Evolutionary conservation across 192 early-diverging fungal species (phyloP).

Genomic region (Jimgerdemannia flammicorona): DNA sequence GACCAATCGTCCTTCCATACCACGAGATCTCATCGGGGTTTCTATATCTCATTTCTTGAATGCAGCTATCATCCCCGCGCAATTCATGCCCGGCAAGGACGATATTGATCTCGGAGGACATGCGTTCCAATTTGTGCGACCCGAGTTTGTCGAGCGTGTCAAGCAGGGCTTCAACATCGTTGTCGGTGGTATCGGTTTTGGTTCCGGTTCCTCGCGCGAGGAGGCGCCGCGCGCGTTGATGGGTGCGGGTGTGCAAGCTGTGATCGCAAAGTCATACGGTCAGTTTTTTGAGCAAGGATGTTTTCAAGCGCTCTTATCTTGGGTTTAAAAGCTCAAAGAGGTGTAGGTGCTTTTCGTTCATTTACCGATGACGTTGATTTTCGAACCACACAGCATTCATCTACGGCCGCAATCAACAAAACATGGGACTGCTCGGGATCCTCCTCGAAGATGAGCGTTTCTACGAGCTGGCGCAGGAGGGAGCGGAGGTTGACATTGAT

Average conservation of each 20-base stretch:
- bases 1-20: too few species aligned
- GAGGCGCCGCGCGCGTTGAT: slow-evolving; percentile 75
- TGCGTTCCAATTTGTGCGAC: slow-evolving; percentile 70
- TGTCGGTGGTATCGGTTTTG: slow-evolving; percentile 70
- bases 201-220: slow-evolving; percentile 74
- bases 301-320: too few species aligned
- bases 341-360: too few species aligned
- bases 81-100: slow-evolving; percentile 57
- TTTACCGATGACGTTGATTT: neutral
- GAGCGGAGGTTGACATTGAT: slow-evolving; percentile 63
- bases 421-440: slow-evolving; percentile 78
- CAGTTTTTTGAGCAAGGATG: neutral
- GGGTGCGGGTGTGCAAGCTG: slow-evolving; percentile 66
- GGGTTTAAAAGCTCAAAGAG: too few species aligned
- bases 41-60: neutral
- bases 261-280: slow-evolving; percentile 73
- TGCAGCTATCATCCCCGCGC: slow-evolving; percentile 40
- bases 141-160: slow-evolving; percentile 67
- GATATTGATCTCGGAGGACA: slow-evolving; percentile 68
- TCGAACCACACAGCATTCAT: slow-evolving; percentile 50
- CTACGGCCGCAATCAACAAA: slow-evolving; percentile 81
- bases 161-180: slow-evolving; percentile 65
- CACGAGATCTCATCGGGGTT: too few species aligned
- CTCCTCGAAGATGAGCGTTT: slow-evolving; percentile 70
- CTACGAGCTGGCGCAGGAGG: slow-evolving; percentile 73